These are phyloP conservation scores for Rhizopus delemar DNA, from an alignment of 371 early-diverging fungal species.

Conservation along the genomic window DNA sequence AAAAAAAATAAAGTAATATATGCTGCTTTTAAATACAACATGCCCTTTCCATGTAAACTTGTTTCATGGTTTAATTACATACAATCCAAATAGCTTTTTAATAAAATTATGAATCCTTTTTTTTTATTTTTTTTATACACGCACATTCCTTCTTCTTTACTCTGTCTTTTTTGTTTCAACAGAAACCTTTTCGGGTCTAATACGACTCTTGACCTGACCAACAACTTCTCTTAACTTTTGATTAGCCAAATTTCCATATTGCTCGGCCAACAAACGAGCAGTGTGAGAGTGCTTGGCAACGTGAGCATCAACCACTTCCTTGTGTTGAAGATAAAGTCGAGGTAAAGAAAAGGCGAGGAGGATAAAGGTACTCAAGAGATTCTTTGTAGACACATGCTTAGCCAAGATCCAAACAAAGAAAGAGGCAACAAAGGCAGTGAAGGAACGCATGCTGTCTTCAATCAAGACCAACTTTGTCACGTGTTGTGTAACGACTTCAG, in stretches of 20 bases:
- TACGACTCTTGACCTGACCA: conserved; percentile 13
- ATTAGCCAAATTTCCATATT: conserved; percentile 38
- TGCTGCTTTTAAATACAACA: too few species aligned
- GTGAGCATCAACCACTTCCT: conserved; percentile 56
- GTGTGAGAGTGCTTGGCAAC: conserved; percentile 44
- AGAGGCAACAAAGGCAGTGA: conserved; percentile 48
- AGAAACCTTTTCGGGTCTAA: conserved; percentile 8
- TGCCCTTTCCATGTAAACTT: too few species aligned
- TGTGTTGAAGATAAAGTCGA: conserved; percentile 56
- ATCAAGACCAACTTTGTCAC: conserved; percentile 54
- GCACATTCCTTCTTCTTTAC: conserved; percentile 2
- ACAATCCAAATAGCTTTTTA: too few species aligned
- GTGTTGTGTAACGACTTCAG: conserved; percentile 49
- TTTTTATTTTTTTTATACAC: too few species aligned
- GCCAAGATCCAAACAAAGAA: conserved; percentile 61
- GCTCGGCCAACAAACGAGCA: conserved; percentile 29
- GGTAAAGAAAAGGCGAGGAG: conserved; percentile 53
- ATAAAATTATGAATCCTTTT: too few species aligned
- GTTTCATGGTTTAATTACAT: too few species aligned
- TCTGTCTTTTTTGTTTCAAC: conserved; percentile 12
- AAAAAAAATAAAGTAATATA: too few species aligned
- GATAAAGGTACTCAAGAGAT: conserved; percentile 51
- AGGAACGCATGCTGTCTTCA: conserved; percentile 55
- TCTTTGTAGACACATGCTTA: conserved; percentile 57
- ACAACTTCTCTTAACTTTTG: conserved; percentile 30